phyloP scores from a whole-genome alignment of 2,329 filamentous ascomycete genomes.

The Sporothrix brunneoviolacea region DNA sequence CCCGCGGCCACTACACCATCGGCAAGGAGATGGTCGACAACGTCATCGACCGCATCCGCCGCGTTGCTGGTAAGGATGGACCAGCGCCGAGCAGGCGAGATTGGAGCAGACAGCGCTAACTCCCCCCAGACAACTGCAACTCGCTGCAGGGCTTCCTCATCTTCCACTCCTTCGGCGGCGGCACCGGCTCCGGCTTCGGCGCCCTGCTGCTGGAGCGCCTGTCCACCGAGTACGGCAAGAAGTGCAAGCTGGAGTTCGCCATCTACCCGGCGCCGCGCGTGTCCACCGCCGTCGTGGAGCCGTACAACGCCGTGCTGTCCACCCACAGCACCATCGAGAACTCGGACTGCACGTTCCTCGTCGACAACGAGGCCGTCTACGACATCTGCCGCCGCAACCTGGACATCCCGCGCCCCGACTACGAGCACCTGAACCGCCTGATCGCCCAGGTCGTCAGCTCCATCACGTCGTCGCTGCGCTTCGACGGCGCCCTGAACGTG shows the following conservation, averaged over 20 bases:
- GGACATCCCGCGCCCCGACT: constrained; percentile 61
- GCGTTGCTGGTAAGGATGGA: constrained; percentile 61
- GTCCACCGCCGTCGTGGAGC: constrained; percentile 65
- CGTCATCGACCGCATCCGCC: constrained; percentile 63
- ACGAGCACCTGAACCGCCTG: constrained; percentile 65
- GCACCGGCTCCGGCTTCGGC: constrained; percentile 67
- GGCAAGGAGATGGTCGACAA: constrained; percentile 70
- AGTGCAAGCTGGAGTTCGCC: constrained; percentile 69
- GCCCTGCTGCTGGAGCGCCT: constrained; percentile 66
- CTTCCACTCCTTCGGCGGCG: constrained; percentile 69
- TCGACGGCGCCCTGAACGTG: constrained; percentile 66
- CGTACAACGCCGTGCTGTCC: constrained; percentile 67
- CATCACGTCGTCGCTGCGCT: constrained; percentile 65
- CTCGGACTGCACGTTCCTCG: constrained; percentile 72
- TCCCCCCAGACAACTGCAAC: constrained; percentile 57
- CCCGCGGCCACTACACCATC: constrained; percentile 69
- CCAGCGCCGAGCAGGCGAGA: too few species aligned
- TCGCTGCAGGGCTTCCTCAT: constrained; percentile 67
- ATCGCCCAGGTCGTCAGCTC: constrained; percentile 70
- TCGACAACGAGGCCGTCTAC: constrained; percentile 70
- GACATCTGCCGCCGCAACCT: constrained; percentile 68
- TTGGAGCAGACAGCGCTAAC: constrained; percentile 18
- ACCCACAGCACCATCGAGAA: constrained; percentile 72
- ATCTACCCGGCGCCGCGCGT: constrained; percentile 65
- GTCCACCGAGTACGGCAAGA: constrained; percentile 68